Evolutionary conservation across 208 protist genomes (phyloP), one percentile per base, ranked within the genome.

Genomic region (Balamuthia mandrillaris): DNA sequence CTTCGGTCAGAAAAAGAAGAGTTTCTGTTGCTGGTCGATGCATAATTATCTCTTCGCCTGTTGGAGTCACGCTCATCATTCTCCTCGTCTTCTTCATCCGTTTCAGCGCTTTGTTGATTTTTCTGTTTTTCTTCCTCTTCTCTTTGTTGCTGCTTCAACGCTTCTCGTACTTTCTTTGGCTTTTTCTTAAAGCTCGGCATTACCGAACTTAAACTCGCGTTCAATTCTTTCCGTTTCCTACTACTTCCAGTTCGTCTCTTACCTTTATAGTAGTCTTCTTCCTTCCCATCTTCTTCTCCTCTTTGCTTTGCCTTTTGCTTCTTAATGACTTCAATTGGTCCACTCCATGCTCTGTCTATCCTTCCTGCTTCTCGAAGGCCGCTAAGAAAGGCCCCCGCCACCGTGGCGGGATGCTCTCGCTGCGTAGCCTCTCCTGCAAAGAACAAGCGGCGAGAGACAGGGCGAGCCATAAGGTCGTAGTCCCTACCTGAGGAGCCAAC

Each of bases 341-440:
- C 21, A 37, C 5, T 41, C 42, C 45, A 79, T 1, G 58, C 70
- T 12, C 47, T 49, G 27, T 79, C 70, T 31, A 79, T 79, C 3
- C 35, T 3, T 6, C 70, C 70, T 5, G 70, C 70, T 18, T 79
- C 33, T 7, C 70, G 41, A 14, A 79, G 70, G 0, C 70, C 70
- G 45, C 70, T 79, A 33, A 79, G 52, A 10, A 60, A 79, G 0
- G 70, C 70, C 5, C 70, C 70, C 9, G 70, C 70, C 3, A 79
- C 70, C 4, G 70, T 79, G 0, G 70, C 70, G n/a, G 70, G 70
- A 10, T 79, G 70, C 10, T 79, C 70, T 16, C 70, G 16, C 70
- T 79, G 70, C 7, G 70, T 79, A 49, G 63, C 63, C 29, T 72
- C 63, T 21, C 85, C 85, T 10, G 85, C 85, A 52, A 88, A 88